Percentiles rank a stretch among this genome's conserved stretches.
Conservation (phyloP, 768 basidiomycete species). For the Kwoniella mangroviensis region DNA sequence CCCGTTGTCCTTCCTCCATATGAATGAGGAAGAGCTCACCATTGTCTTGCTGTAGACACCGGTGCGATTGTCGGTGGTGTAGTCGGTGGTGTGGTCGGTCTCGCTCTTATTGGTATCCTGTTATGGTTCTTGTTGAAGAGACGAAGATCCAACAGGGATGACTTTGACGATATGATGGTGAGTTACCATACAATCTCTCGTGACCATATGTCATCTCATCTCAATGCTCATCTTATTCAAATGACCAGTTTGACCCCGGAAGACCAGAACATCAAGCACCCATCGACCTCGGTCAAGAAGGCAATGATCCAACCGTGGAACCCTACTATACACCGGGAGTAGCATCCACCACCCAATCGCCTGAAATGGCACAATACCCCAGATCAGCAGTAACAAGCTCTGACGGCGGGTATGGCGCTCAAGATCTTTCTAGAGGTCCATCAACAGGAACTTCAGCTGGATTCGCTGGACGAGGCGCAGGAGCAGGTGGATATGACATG, state of each 20-base stretch:
- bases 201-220: not conserved
- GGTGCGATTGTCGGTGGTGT: constrained; percentile 51
- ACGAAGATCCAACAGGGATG: constrained; percentile 42
- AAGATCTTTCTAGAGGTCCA: constrained; percentile 47
- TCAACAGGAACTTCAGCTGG: constrained; percentile 52
- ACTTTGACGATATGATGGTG: constrained; percentile 58
- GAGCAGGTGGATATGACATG: constrained; percentile 34
- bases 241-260: constrained; percentile 50
- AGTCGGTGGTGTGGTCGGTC: constrained; percentile 43
- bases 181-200: constrained; percentile 13
- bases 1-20: not conserved
- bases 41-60: constrained; percentile 9
- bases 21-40: not conserved
- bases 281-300: constrained; percentile 50
- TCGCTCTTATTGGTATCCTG: constrained; percentile 37
- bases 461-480: constrained; percentile 54
- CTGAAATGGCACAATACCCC: constrained; percentile 55
- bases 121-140: constrained; percentile 37
- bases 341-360: constrained; percentile 46
- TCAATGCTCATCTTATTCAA: not conserved
- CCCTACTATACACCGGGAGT: constrained; percentile 53
- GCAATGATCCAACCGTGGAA: constrained; percentile 37
- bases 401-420: constrained; percentile 37
- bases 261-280: constrained; percentile 49
- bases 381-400: constrained; percentile 46